Conservation (phyloP, 768 basidiomycete species). For the Mycena capillaripes region DNA sequence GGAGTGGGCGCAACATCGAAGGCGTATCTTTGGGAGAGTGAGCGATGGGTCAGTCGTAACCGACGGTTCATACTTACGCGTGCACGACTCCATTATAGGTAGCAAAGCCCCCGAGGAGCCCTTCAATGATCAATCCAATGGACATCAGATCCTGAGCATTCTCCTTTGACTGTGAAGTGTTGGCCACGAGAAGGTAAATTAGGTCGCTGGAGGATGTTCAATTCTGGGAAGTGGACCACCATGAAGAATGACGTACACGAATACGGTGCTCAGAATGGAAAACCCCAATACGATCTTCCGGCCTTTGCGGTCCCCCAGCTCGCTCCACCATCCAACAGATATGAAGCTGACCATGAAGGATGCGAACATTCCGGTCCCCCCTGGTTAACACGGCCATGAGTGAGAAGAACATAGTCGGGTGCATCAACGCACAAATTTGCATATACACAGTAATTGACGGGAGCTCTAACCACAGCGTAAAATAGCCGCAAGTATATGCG, state of each 20-base stretch:
- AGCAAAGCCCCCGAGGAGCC: conserved; percentile 29
- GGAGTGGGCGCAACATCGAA: conserved; percentile 13
- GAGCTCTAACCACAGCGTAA: conserved; percentile 10
- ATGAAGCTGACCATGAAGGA: conserved; percentile 33
- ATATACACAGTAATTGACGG: conserved; percentile 17
- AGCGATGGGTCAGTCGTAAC: too few species aligned
- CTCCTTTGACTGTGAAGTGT: background rate
- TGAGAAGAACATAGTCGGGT: background rate
- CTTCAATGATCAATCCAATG: conserved; percentile 26
- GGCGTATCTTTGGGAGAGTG: background rate
- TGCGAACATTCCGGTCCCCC: conserved; percentile 17
- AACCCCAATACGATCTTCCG: conserved; percentile 11
- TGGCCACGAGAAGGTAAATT: conserved; percentile 22
- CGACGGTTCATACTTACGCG: conserved; percentile 18
- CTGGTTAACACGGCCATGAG: background rate
- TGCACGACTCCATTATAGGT: conserved; percentile 20
- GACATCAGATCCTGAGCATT: conserved; percentile 20
- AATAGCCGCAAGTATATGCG: conserved; percentile 15
- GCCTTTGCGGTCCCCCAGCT: conserved; percentile 10
- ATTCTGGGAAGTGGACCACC: background rate
- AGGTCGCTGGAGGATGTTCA: conserved; percentile 5
- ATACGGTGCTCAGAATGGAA: conserved; percentile 1
- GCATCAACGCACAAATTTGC: conserved; percentile 12
- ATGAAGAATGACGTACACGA: conserved; percentile 8
- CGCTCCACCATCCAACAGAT: conserved; percentile 30